Evolutionary conservation across 1,284 basidiomycete genomes (phyloP), one percentile per base, ranked within the genome.

Genomic region (Ustilago shanxiensis): DNA sequence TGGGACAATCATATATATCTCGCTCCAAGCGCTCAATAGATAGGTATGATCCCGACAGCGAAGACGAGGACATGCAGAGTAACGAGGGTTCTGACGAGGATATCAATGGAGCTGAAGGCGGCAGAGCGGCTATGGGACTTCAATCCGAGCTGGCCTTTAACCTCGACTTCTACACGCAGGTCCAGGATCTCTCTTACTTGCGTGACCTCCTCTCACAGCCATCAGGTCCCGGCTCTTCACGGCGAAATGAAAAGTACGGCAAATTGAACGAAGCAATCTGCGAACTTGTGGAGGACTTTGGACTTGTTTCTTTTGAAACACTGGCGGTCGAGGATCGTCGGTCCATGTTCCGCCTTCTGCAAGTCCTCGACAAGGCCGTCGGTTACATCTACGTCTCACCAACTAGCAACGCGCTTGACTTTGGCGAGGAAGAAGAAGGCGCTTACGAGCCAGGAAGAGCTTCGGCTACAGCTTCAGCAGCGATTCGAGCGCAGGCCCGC

Each of bases 91-190:
- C 55, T 24, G 60, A 67, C 22, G 63, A 49, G 3, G 55, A 53
- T 7, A 26, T 56, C 31, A 49, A 41, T 11, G 57, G 37, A 11
- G 52, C 3, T 0, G 47, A 31, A 8, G 45, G 35, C 28, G 37
- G 55, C 14, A 53, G 50, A 3, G 66, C 61, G 54, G 45, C 52
- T 33, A 60, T 61, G 59, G 72, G 61, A 20, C 44, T 76, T 35
- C 41, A 51, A 35, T 60, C 60, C 16, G 66, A 72, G 35, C 41
- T 24, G 79, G 95, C 95, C 41, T 98, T 99, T 89, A 97, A 96
- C 83, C 91, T 99, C 47, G 94, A 96, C 79, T 99, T 94, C 86
- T 99, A 99, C 86, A 98, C 97, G 45, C 94, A 99, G 87, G 96
- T 97, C 0, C 95, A 98, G 87, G 95, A 99, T 86, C 89, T 99